Evolutionary conservation across 1,284 basidiomycete species (phyloP).

Genomic region (Trichosporon sp.): DNA sequence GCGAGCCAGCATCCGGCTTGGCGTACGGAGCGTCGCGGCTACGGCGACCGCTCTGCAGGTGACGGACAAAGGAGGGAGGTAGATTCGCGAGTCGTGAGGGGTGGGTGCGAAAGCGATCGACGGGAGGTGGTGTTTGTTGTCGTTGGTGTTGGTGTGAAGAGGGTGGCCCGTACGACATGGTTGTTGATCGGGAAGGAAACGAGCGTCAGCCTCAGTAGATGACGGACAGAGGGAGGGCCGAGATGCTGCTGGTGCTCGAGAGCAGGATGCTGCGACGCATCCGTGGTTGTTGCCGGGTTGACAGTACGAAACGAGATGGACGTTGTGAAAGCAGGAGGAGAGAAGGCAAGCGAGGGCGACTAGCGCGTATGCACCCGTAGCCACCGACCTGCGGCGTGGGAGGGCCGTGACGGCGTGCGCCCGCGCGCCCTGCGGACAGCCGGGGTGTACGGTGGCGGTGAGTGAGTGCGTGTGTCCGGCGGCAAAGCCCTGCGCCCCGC

Average conservation of each 20-base stretch:
- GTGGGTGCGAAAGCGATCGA: not conserved
- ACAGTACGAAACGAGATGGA: not conserved
- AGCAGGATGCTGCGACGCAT: not conserved
- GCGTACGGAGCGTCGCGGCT: constrained; percentile 21
- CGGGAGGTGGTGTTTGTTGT: not conserved
- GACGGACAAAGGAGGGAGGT: not conserved
- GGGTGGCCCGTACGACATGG: not conserved
- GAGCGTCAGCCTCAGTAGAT: not conserved
- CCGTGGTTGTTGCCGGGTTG: not conserved
- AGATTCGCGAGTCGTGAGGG: constrained; percentile 6
- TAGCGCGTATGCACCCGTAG: too few relatives aligned
- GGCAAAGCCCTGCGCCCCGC: not conserved
- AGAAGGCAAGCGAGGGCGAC: not conserved
- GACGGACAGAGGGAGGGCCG: not conserved
- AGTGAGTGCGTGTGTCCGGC: not conserved
- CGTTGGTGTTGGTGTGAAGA: not conserved
- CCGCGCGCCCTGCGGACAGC: not conserved
- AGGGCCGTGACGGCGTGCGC: not conserved
- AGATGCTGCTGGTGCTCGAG: not conserved
- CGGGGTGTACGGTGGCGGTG: not conserved
- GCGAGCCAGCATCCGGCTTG: constrained; percentile 12
- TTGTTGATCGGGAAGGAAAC: not conserved
- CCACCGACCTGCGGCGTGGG: not conserved
- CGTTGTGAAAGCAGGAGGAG: not conserved
- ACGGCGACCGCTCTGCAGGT: not conserved